Evolutionary conservation across 2,329 filamentous ascomycete genomes (phyloP), one percentile per base, ranked within the genome.

Genomic region (Tolypocladium guangdongense): DNA sequence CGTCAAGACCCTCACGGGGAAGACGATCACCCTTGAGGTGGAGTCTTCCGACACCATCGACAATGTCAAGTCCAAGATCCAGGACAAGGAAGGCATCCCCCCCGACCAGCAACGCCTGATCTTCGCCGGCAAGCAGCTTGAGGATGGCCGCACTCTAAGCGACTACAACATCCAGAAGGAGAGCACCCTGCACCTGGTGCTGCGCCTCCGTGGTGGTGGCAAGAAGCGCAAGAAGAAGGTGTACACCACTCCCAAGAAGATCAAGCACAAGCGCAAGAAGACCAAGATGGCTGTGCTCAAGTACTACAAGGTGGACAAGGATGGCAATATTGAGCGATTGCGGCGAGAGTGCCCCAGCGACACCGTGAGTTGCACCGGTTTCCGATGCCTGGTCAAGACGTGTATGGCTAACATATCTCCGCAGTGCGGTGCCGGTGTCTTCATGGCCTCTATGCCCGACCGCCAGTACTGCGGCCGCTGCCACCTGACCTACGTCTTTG

Each of bases 231-330:
- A 99, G 90, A 96, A 96, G 90, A 99, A 99, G 91, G 93, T 99
- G 67, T 99, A 99, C 88, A 97, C 90, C 75, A 99, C 93, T 71
- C 93, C 93, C 76, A 99, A 99, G 91, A 99, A 99, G 90, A 99
- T 99, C 88, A 99, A 99, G 93, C 93, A 99, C 87, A 99, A 99
- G 91, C 88, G 90, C 83, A 99, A 97, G 90, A 99, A 99, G 92
- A 96, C 88, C 86, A 99, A 99, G 88, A 82, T 99, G 76, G 93
- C 93, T 71, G 92, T 99, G 67, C 91, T 99, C 77, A 99, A 99
- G 87, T 99, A 99, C 89, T 99, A 99, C 89, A 99, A 99, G 89
- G 93, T 99, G 69, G 93, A 97, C 77, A 90, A 88, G 68, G 93
- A 99, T 71, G 93, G 95, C 78, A 97, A 97, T 87, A 97, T 99